Evolutionary conservation across 441 rosid species (phyloP), one percentile per base, ranked within the genome.

Genomic region (Gossypium schwendimanii): DNA sequence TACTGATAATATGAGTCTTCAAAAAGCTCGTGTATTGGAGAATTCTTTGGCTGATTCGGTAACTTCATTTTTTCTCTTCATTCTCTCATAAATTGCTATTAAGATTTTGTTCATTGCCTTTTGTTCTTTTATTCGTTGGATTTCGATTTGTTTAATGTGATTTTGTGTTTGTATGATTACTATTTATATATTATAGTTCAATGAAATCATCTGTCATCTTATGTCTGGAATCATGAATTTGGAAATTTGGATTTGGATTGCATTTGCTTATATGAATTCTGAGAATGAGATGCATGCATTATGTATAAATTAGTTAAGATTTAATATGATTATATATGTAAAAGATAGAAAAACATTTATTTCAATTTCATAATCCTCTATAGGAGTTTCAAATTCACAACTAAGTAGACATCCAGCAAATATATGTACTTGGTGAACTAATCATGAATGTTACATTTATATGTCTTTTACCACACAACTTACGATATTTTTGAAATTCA

Each of bases 1-100:
- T 59, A 91, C 97, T 6, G 98, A 94, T 84, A 89, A 85, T 74
- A 92, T 91, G 93, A 94, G 98, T 72, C 90, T 92, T 17, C 96
- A 92, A 47, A 94, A 92, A 78, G 96, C 94, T 82, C 89, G 83
- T 10, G 70, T 66, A 6, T 83, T 90, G 75, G 97, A 94, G 82
- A 84, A 82, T 72, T 85, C 89, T 17, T 26, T 84, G 53, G 59
- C 61, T 41, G 76, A 84, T 2, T 49, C 59, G 83, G 98, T 84
- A 72, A 31, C 36, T 31, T 31, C 36, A 31, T 31, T 31, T 31
- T 31, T 31, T 31, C 36, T 31, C 7, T 5, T 69, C 28, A 14
- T 12, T 68, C 9, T 17, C 7, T 44, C 41, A 21, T 4, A 55
- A 17, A 61, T 28, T 24, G 63, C 39, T 26, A 9, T 54, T 7